These are phyloP conservation scores for Coemansia sp. DNA, from an alignment of 192 early-diverging fungal species.

Conservation along the genomic window DNA sequence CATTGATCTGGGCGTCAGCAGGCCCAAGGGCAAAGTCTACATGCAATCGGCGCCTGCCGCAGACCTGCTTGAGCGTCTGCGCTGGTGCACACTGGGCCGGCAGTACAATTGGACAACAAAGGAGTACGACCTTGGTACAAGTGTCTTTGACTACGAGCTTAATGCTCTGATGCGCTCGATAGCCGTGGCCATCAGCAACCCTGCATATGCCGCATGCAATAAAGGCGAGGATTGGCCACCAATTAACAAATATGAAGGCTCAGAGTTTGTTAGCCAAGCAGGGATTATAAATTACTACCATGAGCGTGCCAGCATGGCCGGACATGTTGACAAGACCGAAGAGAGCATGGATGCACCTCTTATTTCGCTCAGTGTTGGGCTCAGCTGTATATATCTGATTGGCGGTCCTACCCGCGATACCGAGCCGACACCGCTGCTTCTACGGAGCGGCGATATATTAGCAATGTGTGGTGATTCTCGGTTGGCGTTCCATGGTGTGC, in stretches of 20 bases:
- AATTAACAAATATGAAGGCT: slow-evolving; percentile 60
- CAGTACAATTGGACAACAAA: slow-evolving; percentile 84
- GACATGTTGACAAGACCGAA: slow-evolving; percentile 92
- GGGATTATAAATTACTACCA: slow-evolving; percentile 96
- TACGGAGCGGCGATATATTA: slow-evolving; percentile 83
- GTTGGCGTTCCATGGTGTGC: slow-evolving; percentile 83
- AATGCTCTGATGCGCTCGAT: slow-evolving; percentile 62
- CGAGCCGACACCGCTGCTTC: slow-evolving; percentile 65
- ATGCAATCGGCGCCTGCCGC: slow-evolving; percentile 19
- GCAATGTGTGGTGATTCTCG: slow-evolving; percentile 83
- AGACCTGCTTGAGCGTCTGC: slow-evolving; percentile 43
- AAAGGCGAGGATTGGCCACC: slow-evolving; percentile 10
- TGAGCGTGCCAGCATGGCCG: slow-evolving; percentile 76
- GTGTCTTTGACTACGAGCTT: slow-evolving; percentile 68
- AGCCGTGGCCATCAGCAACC: slow-evolving; percentile 60
- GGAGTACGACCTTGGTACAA: slow-evolving; percentile 60
- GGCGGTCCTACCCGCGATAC: slow-evolving; percentile 73
- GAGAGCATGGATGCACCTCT: slow-evolving; percentile 79
- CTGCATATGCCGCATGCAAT: slow-evolving; percentile 11
- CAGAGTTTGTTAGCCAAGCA: slow-evolving; percentile 72
- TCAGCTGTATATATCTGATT: slow-evolving; percentile 73
- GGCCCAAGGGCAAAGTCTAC: slow-evolving; percentile 31
- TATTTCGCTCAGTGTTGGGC: slow-evolving; percentile 64
- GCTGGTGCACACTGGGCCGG: slow-evolving; percentile 75
- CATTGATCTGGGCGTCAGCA: slow-evolving; percentile 27